A percentile compares a stretch with the other conserved stretches of the same genome.
These are phyloP conservation scores for Termitomyces sp. DNA, from an alignment of 768 basidiomycete species.

Conservation along the genomic window DNA sequence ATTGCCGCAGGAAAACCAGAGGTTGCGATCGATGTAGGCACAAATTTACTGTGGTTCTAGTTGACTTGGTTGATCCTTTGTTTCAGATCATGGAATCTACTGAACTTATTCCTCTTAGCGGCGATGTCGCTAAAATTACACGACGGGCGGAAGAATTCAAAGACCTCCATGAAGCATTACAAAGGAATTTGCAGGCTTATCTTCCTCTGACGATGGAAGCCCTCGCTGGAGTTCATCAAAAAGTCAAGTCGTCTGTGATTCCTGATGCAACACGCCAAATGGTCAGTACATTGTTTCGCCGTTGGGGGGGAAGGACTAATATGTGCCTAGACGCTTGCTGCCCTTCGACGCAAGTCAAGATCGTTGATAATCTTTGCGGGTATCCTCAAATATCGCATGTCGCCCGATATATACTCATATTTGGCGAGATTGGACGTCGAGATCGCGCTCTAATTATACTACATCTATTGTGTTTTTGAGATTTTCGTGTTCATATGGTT, in stretches of 20 bases:
- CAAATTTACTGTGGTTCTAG: background rate
- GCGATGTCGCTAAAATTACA: slow-evolving; percentile 81
- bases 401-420: slow-evolving; percentile 85
- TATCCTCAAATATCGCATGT: slow-evolving; percentile 84
- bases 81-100: slow-evolving; percentile 80
- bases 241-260: slow-evolving; percentile 62
- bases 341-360: slow-evolving; percentile 74
- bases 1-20: slow-evolving; percentile 72
- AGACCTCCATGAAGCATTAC: slow-evolving; percentile 78
- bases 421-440: slow-evolving; percentile 82
- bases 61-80: background rate
- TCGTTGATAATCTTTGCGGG: slow-evolving; percentile 87
- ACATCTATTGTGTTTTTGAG: background rate
- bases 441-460: slow-evolving; percentile 55
- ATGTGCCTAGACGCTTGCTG: slow-evolving; percentile 47
- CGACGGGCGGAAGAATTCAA: slow-evolving; percentile 86
- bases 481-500: background rate
- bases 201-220: slow-evolving; percentile 91
- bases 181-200: slow-evolving; percentile 85
- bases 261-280: slow-evolving; percentile 75
- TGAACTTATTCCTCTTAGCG: slow-evolving; percentile 80
- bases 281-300: slow-evolving; percentile 35
- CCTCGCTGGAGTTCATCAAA: slow-evolving; percentile 76
- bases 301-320: slow-evolving; percentile 10
- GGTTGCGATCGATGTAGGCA: slow-evolving; percentile 72